Percentiles rank a stretch among this genome's conserved stretches.
These are phyloP conservation scores for Ophiostoma tasmaniense DNA, from an alignment of 2,329 filamentous ascomycete genomes.

Conservation along the genomic window DNA sequence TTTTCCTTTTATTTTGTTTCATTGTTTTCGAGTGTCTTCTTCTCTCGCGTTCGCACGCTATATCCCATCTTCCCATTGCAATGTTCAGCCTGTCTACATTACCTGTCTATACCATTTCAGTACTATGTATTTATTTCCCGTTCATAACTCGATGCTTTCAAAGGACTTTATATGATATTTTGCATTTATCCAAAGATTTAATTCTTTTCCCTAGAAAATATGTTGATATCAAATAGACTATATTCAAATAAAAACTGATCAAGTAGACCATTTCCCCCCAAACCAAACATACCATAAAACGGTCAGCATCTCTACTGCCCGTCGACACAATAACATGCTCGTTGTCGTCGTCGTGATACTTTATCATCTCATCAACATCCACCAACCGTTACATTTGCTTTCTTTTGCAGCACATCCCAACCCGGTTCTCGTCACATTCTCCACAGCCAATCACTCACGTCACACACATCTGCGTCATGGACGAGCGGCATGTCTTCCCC, in stretches of 20 bases:
- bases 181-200: not conserved
- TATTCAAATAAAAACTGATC: too few relatives aligned
- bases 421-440: not conserved
- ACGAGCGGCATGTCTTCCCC: not conserved
- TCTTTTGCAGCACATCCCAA: not conserved
- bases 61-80: not conserved
- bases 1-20: not conserved
- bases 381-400: not conserved
- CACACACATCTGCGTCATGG: not conserved
- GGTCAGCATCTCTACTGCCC: too few relatives aligned
- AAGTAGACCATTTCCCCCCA: too few relatives aligned
- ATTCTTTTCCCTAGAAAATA: too few relatives aligned
- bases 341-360: not conserved
- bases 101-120: not conserved
- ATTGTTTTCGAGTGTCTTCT: not conserved
- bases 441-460: not conserved
- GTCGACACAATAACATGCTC: not conserved
- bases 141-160: not conserved
- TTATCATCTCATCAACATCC: not conserved
- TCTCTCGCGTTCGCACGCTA: not conserved
- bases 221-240: too few relatives aligned
- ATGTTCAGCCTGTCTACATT: not conserved
- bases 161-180: not conserved
- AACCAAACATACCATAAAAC: too few relatives aligned
- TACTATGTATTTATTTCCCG: not conserved